Evolutionary conservation across 2,329 filamentous ascomycete genomes (phyloP), one percentile per base, ranked within the genome.

Genomic region (Chaetothyriales sp.): DNA sequence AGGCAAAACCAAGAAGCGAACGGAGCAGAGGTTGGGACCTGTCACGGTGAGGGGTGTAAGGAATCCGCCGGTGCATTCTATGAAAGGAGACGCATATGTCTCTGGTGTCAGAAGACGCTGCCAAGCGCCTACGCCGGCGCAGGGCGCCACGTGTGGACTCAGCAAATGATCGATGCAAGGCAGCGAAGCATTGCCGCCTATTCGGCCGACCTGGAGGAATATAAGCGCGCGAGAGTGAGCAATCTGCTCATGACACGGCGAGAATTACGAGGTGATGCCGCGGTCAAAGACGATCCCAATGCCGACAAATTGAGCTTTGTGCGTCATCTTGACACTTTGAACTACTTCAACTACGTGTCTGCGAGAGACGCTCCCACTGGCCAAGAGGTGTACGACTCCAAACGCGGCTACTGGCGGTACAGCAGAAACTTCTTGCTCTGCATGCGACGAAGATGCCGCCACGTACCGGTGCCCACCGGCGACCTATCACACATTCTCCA

Each of bases 91-190:
- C 58, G 62, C 33, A 60, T 65, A 18, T 65, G 64, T 53, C 54
- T 65, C 2, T 65, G 64, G 64, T 65, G 64, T 48, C 53, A 62
- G 53, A 57, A 61, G 48, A 58, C 59, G 13, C 49, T 62, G 4
- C 56, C 58, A n/a, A 43, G 57, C 22, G 57, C 57, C 19, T 50
- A 58, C 28, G 59, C 55, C 15, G 54, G 58, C 13, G 58, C 60
- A 25, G 55, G 56, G 18, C 52, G 60, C 18, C 47, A 56, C 37
- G 52, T 58, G 43, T 62, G 57, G 56, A 59, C 59, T 29, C 55
- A 58, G 43, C 58, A 56, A 48, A 54, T 59, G 48, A 43, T 62
- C 25, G 59, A 60, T 33, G 56, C 56, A 6, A 52, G 58, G 22
- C 55, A 54, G 15, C 52, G 56, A 13, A 55, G 55, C n/a, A 54